Evolutionary conservation across 2,329 filamentous ascomycete species (phyloP), one percentile per base, ranked within the genome.

Genomic region (Grosmannia serpens): DNA sequence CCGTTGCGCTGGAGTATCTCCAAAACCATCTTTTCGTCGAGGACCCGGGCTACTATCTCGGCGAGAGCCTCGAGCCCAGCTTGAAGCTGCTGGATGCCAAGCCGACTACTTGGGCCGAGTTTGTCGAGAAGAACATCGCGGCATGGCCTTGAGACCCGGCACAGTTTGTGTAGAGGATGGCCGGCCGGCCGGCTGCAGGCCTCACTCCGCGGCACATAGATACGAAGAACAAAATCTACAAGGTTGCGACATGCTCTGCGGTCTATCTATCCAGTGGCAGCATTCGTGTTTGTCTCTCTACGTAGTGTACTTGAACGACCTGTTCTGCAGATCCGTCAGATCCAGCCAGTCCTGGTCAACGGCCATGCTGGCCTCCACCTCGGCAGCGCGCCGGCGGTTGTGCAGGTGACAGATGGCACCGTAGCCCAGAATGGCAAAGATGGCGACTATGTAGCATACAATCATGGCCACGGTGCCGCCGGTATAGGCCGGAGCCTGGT

Each of bases 271-370:
- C n/a, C 31, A 33, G 31, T 33, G 31, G n/a, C n/a, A n/a, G n/a
- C n/a, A n/a, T n/a, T 33, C 31, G 31, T 33, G 7, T 6, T 33
- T 33, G 31, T 57, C 63, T 51, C 61, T 10, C 47, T 51, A 51
- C 13, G 47, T 51, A 6, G 65, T 58, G 60, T 64, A 62, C 60
- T 78, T 73, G 66, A 84, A 84, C 24, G 72, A 74, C 64, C 74
- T 75, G 64, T 85, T 84, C 69, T 84, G 76, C 64, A 68, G 74
- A 60, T 84, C 82, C 8, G 81, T 84, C 70, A 80, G 67, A 27
- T 75, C 73, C 44, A 69, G 70, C 75, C 72, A 83, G 5, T 71
- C 70, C 59, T 77, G 24, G 38, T 60, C 53, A 10, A 68, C 67
- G 20, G 27, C 41, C 11, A 11, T 15, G 10, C 22, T 50, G 15